These are phyloP conservation scores for Rubia balearica DNA, from an alignment of 305 asterid genomes.

Conservation along the genomic window DNA sequence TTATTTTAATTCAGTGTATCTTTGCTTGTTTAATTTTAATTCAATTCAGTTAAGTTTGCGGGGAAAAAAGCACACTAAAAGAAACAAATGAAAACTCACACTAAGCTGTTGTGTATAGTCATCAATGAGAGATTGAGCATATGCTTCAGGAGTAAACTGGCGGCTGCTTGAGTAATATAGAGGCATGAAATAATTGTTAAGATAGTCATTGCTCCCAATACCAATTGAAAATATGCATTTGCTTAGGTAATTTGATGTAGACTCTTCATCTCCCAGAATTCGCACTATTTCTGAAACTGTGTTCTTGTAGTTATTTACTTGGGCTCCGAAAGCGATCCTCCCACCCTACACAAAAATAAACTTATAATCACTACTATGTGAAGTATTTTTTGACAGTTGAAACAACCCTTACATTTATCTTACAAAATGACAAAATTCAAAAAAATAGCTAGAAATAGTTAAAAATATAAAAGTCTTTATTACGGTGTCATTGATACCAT, in stretches of 20 bases:
- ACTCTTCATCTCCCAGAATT: constrained; percentile 27
- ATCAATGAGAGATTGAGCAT: constrained; percentile 48
- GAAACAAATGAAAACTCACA: constrained; percentile 20
- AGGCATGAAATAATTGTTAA: constrained; percentile 82
- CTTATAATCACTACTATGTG: neutral
- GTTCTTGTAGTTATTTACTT: constrained; percentile 35
- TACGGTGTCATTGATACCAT: no score
- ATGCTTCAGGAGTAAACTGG: constrained; percentile 46
- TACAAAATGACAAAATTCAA: no score
- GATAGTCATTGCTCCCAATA: constrained; percentile 79
- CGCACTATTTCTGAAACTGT: constrained; percentile 31
- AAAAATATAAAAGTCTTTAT: no score
- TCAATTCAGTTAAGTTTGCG: no score
- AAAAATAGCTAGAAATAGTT: no score
- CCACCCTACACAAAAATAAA: constrained; percentile 23
- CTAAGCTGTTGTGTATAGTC: constrained; percentile 44
- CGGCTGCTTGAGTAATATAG: constrained; percentile 39
- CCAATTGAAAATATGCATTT: constrained; percentile 51
- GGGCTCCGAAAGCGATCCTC: constrained; percentile 28
- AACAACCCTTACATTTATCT: neutral
- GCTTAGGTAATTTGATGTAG: constrained; percentile 28
- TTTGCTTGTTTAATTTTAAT: no score
- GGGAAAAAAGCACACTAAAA: no score
- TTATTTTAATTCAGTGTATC: no score
- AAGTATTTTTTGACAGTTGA: no score